Evolutionary conservation across 2,329 filamentous ascomycete species (phyloP).

Genomic region (Verticillium zaregamsianum): DNA sequence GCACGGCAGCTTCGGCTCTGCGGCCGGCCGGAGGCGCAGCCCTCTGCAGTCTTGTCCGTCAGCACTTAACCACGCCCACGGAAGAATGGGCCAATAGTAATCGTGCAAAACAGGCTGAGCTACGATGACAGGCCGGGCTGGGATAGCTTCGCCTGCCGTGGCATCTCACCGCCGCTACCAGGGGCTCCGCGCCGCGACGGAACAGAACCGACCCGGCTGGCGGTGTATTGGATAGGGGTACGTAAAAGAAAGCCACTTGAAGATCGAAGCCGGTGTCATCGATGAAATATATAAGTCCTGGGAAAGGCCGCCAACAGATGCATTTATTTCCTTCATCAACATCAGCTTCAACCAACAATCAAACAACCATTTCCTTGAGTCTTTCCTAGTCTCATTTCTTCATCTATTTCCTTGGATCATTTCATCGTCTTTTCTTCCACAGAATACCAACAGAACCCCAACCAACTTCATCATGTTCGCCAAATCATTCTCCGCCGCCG

Average conservation of each 20-base stretch:
- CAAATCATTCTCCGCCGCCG: constrained; percentile 20
- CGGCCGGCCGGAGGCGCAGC: neutral
- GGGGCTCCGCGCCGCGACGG: neutral
- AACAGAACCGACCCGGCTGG: constrained; percentile 7
- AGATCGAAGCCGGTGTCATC: neutral
- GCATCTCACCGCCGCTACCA: neutral
- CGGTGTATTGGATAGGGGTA: neutral
- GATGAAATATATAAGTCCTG: neutral
- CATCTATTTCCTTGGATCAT: constrained; percentile 2
- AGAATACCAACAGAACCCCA: neutral
- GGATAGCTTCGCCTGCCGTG: neutral
- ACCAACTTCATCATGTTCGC: constrained; percentile 24
- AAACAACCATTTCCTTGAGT: constrained; percentile 1
- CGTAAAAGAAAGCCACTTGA: neutral
- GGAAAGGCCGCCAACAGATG: neutral
- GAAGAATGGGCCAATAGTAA: neutral
- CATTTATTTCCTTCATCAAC: neutral
- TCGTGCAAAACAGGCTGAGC: neutral
- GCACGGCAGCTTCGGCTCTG: neutral
- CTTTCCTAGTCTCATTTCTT: constrained; percentile 3
- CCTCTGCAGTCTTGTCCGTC: neutral
- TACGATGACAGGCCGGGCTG: neutral
- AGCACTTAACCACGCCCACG: neutral
- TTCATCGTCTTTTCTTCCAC: neutral
- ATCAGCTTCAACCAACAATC: neutral